Evolutionary conservation across 1,284 basidiomycete genomes (phyloP), one percentile per base, ranked within the genome.

Genomic region (Dichomitus squalens): DNA sequence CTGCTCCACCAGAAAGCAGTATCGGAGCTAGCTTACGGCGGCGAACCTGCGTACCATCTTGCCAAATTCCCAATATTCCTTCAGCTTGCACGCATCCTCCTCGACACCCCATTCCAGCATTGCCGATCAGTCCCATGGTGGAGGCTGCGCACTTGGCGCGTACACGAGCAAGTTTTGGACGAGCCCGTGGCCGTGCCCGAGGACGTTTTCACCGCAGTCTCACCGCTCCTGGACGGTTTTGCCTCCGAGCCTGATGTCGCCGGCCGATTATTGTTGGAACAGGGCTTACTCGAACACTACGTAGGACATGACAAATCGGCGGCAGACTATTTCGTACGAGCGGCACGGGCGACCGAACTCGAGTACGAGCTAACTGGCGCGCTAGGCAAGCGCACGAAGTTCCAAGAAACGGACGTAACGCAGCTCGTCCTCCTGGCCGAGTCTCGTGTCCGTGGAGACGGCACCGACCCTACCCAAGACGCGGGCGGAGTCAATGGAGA

Each of bases 21-120:
- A 44, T 79, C 88, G 4, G 86, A 90, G 60, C 84, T 99, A 43
- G 87, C 95, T 0, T 86, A 86, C 59, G 86, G 87, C 1, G 97
- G 97, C 1, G 96, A 99, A 75, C 97, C 97, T 3, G 93, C 93
- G 0, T 99, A 99, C 75, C 97, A 99, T 72, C 89, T 99, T 47
- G 83, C 88, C 18, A 78, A 81, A 60, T 75, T 77, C 41, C 83
- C 95, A 1, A 75, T 85, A 27, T 86, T 96, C 66, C 83, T 98
- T 53, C 84, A 90, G 39, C 76, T 96, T 55, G 84, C 95, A 0
- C 83, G 90, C 60, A 75, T 92, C 33, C 75, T 97, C 38, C 75
- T 98, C 61, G 77, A 79, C 12, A 74, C 78, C 31, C 73, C 82
- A 34, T 81, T 79, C 66, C 67, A 72, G 27, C 74, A 83, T 63